These are phyloP conservation scores for Phytophthora pseudosyringae DNA, from an alignment of 352 stramenopile genomes.

Conservation along the genomic window DNA sequence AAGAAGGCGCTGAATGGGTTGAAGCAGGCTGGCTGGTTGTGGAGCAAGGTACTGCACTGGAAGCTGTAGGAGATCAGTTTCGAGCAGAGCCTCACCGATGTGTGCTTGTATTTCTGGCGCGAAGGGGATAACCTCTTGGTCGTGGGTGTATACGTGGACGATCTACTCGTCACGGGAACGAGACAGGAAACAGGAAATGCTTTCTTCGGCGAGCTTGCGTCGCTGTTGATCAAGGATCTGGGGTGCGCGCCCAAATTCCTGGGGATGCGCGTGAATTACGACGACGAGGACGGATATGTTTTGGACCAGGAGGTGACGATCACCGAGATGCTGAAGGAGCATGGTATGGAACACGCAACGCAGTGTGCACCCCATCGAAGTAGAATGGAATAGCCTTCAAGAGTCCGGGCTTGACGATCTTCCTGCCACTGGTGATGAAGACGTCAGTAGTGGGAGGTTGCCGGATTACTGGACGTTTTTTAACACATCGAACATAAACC, in stretches of 20 bases:
- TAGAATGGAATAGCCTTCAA: no score
- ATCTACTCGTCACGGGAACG: conserved; percentile 32
- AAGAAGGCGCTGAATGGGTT: no score
- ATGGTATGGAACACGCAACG: not conserved
- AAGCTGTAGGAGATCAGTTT: no score
- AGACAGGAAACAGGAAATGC: not conserved
- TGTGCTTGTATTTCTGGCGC: conserved; percentile 34
- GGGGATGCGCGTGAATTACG: conserved; percentile 28
- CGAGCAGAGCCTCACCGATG: conserved; percentile 27
- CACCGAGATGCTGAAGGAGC: conserved; percentile 18
- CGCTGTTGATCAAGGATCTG: conserved; percentile 32
- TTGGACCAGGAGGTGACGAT: conserved; percentile 30
- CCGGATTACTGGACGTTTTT: no score
- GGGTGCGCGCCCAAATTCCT: conserved; percentile 28
- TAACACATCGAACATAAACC: no score
- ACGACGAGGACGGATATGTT: conserved; percentile 1
- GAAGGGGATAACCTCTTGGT: not conserved
- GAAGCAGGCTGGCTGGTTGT: no score
- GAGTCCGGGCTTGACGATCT: no score
- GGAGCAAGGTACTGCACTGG: no score
- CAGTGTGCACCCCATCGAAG: no score
- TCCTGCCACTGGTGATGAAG: no score
- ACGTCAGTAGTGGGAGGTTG: no score
- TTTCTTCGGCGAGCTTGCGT: conserved; percentile 8
- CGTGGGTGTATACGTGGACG: conserved; percentile 39